phyloP scores from a whole-genome alignment of 2,329 filamentous ascomycete genomes.

The Trichoderma guizhouense region DNA sequence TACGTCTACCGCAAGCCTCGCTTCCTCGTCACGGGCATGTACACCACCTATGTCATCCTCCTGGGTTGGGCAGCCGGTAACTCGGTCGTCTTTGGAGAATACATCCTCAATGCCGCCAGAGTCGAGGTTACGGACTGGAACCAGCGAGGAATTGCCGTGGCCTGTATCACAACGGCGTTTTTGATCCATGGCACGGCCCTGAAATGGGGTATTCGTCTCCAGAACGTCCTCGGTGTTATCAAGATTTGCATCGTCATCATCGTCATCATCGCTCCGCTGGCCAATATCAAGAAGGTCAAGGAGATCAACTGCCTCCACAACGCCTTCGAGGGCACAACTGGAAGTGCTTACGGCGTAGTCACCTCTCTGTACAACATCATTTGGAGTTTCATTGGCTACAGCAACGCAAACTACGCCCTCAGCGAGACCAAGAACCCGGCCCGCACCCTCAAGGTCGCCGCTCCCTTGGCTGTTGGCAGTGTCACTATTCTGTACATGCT shows the following conservation, averaged over 20 bases:
- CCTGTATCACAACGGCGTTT: conserved; percentile 62
- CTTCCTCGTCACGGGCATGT: conserved; percentile 60
- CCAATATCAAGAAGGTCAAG: conserved; percentile 57
- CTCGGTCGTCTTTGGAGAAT: conserved; percentile 67
- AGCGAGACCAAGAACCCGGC: conserved; percentile 65
- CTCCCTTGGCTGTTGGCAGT: conserved; percentile 55
- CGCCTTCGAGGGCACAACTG: conserved; percentile 63
- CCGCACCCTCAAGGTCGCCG: conserved; percentile 62
- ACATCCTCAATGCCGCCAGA: conserved; percentile 63
- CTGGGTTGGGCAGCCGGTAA: conserved; percentile 65
- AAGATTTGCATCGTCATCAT: conserved; percentile 65
- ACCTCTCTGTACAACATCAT: conserved; percentile 70
- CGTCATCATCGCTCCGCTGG: conserved; percentile 62
- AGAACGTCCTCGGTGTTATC: conserved; percentile 62
- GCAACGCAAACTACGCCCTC: conserved; percentile 64
- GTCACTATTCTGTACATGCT: conserved; percentile 64
- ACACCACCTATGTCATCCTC: conserved; percentile 59
- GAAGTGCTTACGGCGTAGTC: conserved; percentile 64
- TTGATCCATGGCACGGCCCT: conserved; percentile 61
- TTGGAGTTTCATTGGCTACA: conserved; percentile 67
- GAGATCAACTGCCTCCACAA: conserved; percentile 59
- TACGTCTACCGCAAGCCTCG: conserved; percentile 58
- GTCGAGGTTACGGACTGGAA: conserved; percentile 64
- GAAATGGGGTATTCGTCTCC: conserved; percentile 64
- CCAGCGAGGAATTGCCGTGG: conserved; percentile 63